Evolutionary conservation across 371 early-diverging fungal genomes (phyloP).

Genomic region (Phascolomyces articulosus): DNA sequence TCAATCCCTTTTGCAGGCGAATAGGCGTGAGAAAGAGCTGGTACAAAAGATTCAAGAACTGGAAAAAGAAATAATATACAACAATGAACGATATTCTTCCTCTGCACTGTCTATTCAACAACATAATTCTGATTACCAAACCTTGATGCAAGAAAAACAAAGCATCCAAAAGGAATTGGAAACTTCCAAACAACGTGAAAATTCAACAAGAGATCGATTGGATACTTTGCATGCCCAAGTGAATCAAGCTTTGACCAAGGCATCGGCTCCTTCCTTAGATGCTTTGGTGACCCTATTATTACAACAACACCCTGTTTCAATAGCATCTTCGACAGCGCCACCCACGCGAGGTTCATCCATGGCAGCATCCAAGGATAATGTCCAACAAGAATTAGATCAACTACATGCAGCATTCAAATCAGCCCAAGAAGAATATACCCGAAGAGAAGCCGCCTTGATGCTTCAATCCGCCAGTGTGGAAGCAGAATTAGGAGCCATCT

Average conservation of each 20-base stretch:
- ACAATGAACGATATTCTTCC: not conserved
- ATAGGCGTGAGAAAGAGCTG: not conserved
- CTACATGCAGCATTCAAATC: conserved; percentile 6
- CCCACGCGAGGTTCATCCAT: no score
- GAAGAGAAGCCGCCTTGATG: conserved; percentile 38
- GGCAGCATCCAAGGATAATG: not conserved
- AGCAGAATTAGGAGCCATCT: conserved; percentile 39
- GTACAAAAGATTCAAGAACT: not conserved
- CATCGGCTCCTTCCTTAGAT: conserved; percentile 4
- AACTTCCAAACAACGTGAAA: not conserved
- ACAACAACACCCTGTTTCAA: conserved; percentile 5
- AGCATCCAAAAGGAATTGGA: not conserved
- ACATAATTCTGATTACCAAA: not conserved
- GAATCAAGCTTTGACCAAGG: not conserved
- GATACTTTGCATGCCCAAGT: not conserved
- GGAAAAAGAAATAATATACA: not conserved
- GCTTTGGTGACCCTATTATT: conserved; percentile 1
- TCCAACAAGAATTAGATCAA: not conserved
- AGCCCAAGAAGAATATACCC: conserved; percentile 34
- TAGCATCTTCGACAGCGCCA: no score
- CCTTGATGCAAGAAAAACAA: not conserved
- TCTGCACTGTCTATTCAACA: not conserved
- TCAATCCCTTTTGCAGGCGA: not conserved
- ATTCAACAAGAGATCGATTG: not conserved
- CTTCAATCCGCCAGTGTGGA: conserved; percentile 43